Percentiles rank a stretch among this genome's conserved stretches.
phyloP scores from a whole-genome alignment of 2,329 filamentous ascomycete species.

The Xylaria sp. region DNA sequence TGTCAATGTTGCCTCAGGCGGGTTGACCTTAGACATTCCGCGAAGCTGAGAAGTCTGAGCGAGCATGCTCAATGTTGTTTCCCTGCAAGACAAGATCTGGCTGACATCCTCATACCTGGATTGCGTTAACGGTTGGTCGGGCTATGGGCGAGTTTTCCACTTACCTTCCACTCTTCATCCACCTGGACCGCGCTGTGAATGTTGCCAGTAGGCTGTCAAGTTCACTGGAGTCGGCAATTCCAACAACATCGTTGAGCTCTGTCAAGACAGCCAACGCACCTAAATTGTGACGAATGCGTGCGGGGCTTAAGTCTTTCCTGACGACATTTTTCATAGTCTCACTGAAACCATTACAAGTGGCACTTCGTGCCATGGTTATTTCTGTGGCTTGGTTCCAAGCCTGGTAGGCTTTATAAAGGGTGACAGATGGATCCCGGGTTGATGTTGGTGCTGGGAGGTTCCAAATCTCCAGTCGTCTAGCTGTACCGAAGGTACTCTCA shows the following conservation, averaged over 20 bases:
- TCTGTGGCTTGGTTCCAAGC: slow-evolving; percentile 70
- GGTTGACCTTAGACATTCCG: slow-evolving; percentile 61
- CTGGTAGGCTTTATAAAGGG: slow-evolving; percentile 80
- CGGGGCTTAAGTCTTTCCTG: slow-evolving; percentile 51
- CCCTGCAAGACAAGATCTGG: slow-evolving; percentile 78
- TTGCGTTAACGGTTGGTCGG: slow-evolving; percentile 25
- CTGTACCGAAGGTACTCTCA: slow-evolving; percentile 76
- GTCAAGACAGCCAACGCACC: slow-evolving; percentile 72
- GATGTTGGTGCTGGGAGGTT: slow-evolving; percentile 75
- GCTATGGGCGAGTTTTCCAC: slow-evolving; percentile 32
- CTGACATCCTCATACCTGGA: slow-evolving; percentile 74
- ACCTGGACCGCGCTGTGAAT: slow-evolving; percentile 68
- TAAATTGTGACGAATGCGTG: slow-evolving; percentile 57
- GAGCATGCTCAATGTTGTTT: slow-evolving; percentile 80
- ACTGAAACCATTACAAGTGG: slow-evolving; percentile 66
- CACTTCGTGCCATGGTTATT: slow-evolving; percentile 53
- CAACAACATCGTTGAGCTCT: slow-evolving; percentile 79
- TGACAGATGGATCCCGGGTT: slow-evolving; percentile 65
- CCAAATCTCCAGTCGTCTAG: slow-evolving; percentile 86
- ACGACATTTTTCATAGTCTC: slow-evolving; percentile 62
- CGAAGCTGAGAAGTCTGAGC: slow-evolving; percentile 70
- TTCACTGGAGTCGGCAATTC: slow-evolving; percentile 60
- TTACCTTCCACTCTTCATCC: slow-evolving; percentile 84
- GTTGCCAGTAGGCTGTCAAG: slow-evolving; percentile 63
- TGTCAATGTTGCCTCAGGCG: slow-evolving; percentile 66